These are phyloP conservation scores for Lactifluus subvellereus DNA, from an alignment of 768 basidiomycete species.

Conservation along the genomic window DNA sequence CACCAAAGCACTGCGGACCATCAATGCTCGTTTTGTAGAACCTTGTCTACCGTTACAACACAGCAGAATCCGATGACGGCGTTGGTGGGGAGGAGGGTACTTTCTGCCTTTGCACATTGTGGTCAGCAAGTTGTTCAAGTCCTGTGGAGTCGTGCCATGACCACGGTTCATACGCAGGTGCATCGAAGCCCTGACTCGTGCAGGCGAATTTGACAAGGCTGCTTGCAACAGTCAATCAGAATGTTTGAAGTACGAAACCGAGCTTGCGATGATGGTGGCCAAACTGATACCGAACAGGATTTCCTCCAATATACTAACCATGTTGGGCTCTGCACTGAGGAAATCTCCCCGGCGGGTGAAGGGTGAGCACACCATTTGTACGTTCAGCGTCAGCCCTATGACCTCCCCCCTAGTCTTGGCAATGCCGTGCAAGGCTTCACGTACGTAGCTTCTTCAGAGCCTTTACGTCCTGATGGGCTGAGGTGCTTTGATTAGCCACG, in stretches of 20 bases:
- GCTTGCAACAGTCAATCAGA: slow-evolving; percentile 64
- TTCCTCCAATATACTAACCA: slow-evolving; percentile 83
- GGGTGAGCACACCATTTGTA: slow-evolving; percentile 41
- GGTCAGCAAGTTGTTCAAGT: slow-evolving; percentile 35
- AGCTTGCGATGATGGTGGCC: not conserved
- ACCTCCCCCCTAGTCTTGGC: slow-evolving; percentile 48
- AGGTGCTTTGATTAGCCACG: slow-evolving; percentile 45
- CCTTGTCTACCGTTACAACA: slow-evolving; percentile 87
- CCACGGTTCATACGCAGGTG: slow-evolving; percentile 46
- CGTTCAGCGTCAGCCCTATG: slow-evolving; percentile 7
- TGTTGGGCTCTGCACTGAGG: slow-evolving; percentile 80
- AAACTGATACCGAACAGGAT: slow-evolving; percentile 41
- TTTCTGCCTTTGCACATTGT: slow-evolving; percentile 84
- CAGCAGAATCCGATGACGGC: slow-evolving; percentile 79
- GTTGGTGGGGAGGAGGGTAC: slow-evolving; percentile 96
- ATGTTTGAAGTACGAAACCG: slow-evolving; percentile 75
- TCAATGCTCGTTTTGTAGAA: slow-evolving; percentile 41
- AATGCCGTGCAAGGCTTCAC: slow-evolving; percentile 91
- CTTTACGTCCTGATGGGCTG: not conserved
- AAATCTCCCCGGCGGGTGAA: slow-evolving; percentile 81
- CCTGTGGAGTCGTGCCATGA: not conserved
- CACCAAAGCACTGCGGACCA: not conserved
- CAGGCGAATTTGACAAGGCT: slow-evolving; percentile 66
- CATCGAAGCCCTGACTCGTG: slow-evolving; percentile 84
- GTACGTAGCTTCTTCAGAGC: slow-evolving; percentile 66